Evolutionary conservation across 2,329 filamentous ascomycete species (phyloP).

Genomic region (Aspergillus hiratsukae): DNA sequence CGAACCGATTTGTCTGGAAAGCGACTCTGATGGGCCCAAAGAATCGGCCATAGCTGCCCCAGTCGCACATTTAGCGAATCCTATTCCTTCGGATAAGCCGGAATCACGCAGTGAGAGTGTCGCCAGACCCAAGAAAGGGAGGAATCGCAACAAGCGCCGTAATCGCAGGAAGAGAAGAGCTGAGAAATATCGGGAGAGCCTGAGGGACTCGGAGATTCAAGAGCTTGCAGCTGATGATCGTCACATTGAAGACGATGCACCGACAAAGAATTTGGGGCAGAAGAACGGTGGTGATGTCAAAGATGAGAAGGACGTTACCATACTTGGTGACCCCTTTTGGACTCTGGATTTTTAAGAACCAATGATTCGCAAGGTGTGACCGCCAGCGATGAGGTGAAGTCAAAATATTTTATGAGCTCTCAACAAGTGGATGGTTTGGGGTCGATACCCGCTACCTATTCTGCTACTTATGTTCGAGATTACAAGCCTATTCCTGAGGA

Average conservation of each 20-base stretch:
- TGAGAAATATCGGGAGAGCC: background rate
- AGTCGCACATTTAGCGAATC: background rate
- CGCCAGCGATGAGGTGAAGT: slow-evolving; percentile 37
- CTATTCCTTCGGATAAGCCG: background rate
- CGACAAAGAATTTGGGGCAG: background rate
- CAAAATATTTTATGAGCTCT: slow-evolving; percentile 27
- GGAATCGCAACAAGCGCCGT: background rate
- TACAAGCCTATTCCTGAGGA: slow-evolving; percentile 8
- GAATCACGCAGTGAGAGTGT: background rate
- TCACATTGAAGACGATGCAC: background rate
- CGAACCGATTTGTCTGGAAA: background rate
- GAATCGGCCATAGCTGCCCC: background rate
- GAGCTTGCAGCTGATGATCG: background rate
- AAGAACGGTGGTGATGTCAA: background rate
- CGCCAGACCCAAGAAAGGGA: background rate
- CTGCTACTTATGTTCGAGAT: background rate
- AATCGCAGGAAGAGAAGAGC: background rate
- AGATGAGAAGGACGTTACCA: background rate
- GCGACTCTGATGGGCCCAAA: background rate
- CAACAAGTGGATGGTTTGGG: background rate
- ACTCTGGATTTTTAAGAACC: slow-evolving; percentile 34
- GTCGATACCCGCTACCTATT: background rate
- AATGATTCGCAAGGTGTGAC: slow-evolving; percentile 36
- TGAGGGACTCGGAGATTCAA: background rate
- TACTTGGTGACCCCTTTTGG: slow-evolving; percentile 11